Percentiles rank a stretch among this genome's conserved stretches.
Conservation (phyloP, 2,329 filamentous ascomycete genomes). For the Cladosporium sp. region DNA sequence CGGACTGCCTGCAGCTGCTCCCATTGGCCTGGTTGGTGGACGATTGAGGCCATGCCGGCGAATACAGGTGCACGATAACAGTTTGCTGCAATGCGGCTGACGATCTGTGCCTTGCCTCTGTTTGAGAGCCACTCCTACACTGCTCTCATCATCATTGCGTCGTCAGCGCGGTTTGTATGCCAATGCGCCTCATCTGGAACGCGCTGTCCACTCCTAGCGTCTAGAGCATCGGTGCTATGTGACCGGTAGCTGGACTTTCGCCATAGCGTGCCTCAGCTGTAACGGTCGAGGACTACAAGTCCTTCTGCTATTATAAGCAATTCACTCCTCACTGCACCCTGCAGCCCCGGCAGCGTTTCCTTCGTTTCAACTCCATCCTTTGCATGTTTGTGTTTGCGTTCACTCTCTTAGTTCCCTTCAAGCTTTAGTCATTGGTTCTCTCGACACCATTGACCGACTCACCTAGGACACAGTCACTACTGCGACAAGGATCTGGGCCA, state of each 20-base stretch:
- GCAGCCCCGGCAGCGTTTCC: slow-evolving; percentile 3
- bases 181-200: background rate
- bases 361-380: slow-evolving; percentile 1
- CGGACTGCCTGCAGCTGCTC: background rate
- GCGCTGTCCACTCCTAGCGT: slow-evolving; percentile 2
- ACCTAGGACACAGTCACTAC: background rate
- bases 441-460: slow-evolving; percentile 1
- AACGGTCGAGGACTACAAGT: background rate
- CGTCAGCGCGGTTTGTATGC: background rate
- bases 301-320: background rate
- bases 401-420: background rate
- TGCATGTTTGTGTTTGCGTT: slow-evolving; percentile 6
- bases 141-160: background rate
- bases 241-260: slow-evolving; percentile 1
- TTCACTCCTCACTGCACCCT: background rate
- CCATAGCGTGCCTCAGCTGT: slow-evolving; percentile 10
- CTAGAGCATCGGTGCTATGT: background rate
- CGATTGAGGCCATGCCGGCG: background rate
- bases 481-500: background rate
- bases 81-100: too few relatives aligned
- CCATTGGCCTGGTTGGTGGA: background rate
- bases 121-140: background rate
- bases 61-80: background rate
- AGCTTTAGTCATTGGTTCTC: background rate
- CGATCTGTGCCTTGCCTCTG: background rate